Evolutionary conservation across 129 eudicot genomes (phyloP).

Genomic region (Escallonia rubra): DNA sequence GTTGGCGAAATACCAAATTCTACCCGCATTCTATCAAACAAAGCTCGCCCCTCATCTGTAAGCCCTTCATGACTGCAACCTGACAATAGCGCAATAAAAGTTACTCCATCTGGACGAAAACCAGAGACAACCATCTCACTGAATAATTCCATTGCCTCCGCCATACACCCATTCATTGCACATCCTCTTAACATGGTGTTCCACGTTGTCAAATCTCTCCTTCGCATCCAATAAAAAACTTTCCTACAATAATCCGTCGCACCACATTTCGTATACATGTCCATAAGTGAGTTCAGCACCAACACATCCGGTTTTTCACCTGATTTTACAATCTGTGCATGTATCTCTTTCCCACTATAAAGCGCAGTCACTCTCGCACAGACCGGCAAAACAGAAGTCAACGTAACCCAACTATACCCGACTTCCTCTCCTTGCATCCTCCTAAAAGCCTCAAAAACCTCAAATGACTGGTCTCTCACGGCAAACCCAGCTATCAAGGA

Average conservation of each 20-base stretch:
- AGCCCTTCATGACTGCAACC: conserved; percentile 38
- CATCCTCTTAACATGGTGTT: conserved; percentile 31
- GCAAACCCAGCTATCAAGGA: conserved; percentile 25
- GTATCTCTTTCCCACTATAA: conserved; percentile 38
- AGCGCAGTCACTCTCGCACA: conserved; percentile 24
- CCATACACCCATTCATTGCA: conserved; percentile 32
- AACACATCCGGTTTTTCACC: conserved; percentile 18
- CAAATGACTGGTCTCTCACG: conserved; percentile 18
- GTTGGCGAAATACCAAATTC: conserved; percentile 24
- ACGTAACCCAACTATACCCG: conserved; percentile 38
- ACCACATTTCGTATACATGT: conserved; percentile 47
- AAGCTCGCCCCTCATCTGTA: conserved; percentile 11
- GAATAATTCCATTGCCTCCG: conserved; percentile 22
- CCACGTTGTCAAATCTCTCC: conserved; percentile 36
- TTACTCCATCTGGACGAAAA: conserved; percentile 22
- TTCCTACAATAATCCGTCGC: conserved; percentile 25
- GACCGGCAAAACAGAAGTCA: conserved; percentile 21
- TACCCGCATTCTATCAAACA: conserved; percentile 27
- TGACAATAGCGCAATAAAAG: conserved; percentile 31
- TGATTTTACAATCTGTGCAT: conserved; percentile 39
- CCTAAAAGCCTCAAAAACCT: conserved; percentile 29
- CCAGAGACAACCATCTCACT: conserved; percentile 23
- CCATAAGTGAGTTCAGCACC: conserved; percentile 35
- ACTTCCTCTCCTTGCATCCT: conserved; percentile 31
- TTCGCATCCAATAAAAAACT: conserved; percentile 28